A percentile compares a stretch with the other conserved stretches of the same genome.
These are phyloP conservation scores for Lophiotrema nucula DNA, from an alignment of 495 filamentous ascomycete species.

Conservation along the genomic window DNA sequence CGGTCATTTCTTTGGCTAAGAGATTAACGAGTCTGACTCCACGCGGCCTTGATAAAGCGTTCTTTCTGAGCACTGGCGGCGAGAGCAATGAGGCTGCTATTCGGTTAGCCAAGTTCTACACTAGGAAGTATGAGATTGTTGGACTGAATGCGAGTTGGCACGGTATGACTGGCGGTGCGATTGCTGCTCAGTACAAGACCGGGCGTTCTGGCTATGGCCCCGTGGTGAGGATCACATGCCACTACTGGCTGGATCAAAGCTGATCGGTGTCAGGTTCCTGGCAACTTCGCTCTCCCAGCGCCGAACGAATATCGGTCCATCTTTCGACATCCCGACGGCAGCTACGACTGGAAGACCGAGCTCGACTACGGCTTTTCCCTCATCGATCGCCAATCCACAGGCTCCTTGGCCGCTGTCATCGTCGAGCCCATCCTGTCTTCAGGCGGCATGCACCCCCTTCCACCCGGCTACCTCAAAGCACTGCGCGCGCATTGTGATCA, in stretches of 20 bases:
- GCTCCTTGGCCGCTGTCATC: constrained; percentile 56
- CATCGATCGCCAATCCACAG: constrained; percentile 52
- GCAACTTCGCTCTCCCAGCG: constrained; percentile 49
- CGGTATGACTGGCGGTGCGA: constrained; percentile 50
- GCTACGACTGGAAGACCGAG: constrained; percentile 58
- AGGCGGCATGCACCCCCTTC: constrained; percentile 51
- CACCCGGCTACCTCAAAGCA: constrained; percentile 49
- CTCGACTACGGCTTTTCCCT: constrained; percentile 55
- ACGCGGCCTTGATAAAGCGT: constrained; percentile 50
- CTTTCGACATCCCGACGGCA: constrained; percentile 51
- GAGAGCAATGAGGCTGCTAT: constrained; percentile 57
- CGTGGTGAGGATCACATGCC: constrained; percentile 32
- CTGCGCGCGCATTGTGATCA: constrained; percentile 50
- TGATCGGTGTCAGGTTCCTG: no score
- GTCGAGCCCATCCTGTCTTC: constrained; percentile 54
- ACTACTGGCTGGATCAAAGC: no score
- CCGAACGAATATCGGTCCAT: constrained; percentile 56
- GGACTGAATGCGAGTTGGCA: constrained; percentile 55
- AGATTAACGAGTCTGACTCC: constrained; percentile 49
- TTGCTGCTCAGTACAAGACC: constrained; percentile 48
- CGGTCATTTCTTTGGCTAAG: constrained; percentile 50
- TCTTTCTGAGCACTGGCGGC: constrained; percentile 56
- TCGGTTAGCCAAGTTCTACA: constrained; percentile 56
- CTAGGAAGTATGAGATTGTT: constrained; percentile 58
- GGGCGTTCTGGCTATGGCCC: constrained; percentile 49